Evolutionary conservation across 345 rosid species (phyloP).

Genomic region (Pseudoturritis turrita): DNA sequence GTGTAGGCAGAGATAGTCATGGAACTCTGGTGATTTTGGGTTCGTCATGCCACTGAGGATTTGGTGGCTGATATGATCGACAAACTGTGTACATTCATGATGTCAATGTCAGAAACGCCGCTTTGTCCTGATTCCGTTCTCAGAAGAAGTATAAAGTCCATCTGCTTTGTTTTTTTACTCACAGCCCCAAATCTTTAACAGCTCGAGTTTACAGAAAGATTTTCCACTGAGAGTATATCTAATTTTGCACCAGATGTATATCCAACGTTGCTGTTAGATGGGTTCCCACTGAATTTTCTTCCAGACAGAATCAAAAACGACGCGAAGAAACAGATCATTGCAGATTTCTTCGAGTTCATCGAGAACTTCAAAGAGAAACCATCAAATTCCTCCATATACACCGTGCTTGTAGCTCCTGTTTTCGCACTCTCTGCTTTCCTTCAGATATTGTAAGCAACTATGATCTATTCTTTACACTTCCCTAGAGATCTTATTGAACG

Average conservation of each 20-base stretch:
- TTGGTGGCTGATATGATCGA: conserved; percentile 40
- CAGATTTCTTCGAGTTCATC: conserved; percentile 54
- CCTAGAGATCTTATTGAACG: neutral
- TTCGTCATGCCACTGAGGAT: conserved; percentile 55
- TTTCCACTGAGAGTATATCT: conserved; percentile 35
- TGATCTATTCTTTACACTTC: neutral
- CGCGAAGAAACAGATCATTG: conserved; percentile 50
- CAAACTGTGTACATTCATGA: conserved; percentile 53
- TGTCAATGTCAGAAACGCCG: conserved; percentile 41
- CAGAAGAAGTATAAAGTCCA: conserved; percentile 61
- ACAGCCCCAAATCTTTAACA: conserved; percentile 47
- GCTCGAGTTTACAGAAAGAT: conserved; percentile 49
- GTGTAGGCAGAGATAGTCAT: conserved; percentile 70
- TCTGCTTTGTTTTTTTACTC: conserved; percentile 56
- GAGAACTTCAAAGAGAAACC: conserved; percentile 39
- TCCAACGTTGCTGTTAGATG: conserved; percentile 66
- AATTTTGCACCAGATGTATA: conserved; percentile 44
- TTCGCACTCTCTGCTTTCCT: conserved; percentile 64
- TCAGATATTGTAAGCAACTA: conserved; percentile 59
- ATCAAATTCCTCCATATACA: conserved; percentile 31
- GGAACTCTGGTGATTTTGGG: conserved; percentile 86
- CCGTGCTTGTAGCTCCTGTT: conserved; percentile 49
- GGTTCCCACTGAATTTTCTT: conserved; percentile 62
- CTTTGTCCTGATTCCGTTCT: conserved; percentile 53
- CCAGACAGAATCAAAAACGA: conserved; percentile 43